A percentile compares a stretch with the other conserved stretches of the same genome.
These are phyloP conservation scores for Jimgerdemannia flammicorona DNA, from an alignment of 192 early-diverging fungal genomes.

Conservation along the genomic window DNA sequence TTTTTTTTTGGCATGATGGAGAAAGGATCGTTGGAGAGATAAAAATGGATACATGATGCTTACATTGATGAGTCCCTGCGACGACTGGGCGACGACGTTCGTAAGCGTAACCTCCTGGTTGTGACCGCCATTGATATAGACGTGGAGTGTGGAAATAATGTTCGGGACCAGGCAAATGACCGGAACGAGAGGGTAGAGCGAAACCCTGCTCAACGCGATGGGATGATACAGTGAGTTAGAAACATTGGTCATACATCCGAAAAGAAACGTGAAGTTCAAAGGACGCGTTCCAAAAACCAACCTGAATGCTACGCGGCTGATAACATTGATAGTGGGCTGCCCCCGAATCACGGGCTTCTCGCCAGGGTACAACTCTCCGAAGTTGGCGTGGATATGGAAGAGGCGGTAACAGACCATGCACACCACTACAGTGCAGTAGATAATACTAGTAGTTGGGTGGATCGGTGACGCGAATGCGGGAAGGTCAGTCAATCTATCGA, in stretches of 20 bases:
- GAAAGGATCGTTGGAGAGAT: background rate
- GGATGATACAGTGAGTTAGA: background rate
- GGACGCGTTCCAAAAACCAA: background rate
- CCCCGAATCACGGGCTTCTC: background rate
- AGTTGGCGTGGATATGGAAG: background rate
- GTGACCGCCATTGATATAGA: background rate
- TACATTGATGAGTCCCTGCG: background rate
- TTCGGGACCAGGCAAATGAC: background rate
- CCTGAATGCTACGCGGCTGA: background rate
- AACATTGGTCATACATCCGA: background rate
- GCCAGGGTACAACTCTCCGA: background rate
- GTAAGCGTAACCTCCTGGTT: background rate
- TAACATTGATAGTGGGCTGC: background rate
- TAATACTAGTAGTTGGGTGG: background rate
- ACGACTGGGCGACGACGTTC: background rate
- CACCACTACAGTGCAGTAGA: background rate
- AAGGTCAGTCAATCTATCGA: too few relatives aligned
- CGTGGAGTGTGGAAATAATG: background rate
- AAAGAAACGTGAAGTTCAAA: background rate
- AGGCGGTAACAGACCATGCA: background rate
- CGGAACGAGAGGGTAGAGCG: background rate
- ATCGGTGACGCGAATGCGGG: too few relatives aligned
- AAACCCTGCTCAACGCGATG: background rate
- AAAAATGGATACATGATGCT: background rate
- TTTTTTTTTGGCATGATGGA: background rate